These are phyloP conservation scores for Candida coquimbonensis DNA, from an alignment of 805 yeast species.

Conservation along the genomic window DNA sequence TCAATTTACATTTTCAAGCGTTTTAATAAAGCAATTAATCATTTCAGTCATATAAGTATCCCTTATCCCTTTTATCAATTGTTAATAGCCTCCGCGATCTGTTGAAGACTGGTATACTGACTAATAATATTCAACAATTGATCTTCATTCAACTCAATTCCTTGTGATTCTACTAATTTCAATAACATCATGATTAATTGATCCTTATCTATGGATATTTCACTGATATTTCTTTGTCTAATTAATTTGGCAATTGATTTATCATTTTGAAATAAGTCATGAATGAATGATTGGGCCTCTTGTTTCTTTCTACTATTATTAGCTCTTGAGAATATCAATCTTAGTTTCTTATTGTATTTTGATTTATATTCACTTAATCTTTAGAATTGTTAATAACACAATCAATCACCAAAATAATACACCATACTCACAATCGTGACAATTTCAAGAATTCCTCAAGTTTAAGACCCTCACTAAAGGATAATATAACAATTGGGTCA, in stretches of 20 bases:
- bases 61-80: too few relatives aligned
- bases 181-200: slow-evolving; percentile 2
- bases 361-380: too few relatives aligned
- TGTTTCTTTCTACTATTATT: background rate
- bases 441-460: background rate
- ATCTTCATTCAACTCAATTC: slow-evolving; percentile 1
- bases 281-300: background rate
- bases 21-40: too few relatives aligned
- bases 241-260: slow-evolving; percentile 5
- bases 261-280: slow-evolving; percentile 4
- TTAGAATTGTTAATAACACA: background rate
- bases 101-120: slow-evolving; percentile 1
- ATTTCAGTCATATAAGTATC: too few relatives aligned
- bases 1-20: too few relatives aligned
- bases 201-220: background rate
- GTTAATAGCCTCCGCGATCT: background rate
- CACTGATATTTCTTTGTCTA: background rate
- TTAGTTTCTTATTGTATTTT: background rate
- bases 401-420: too few relatives aligned
- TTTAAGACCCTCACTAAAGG: background rate
- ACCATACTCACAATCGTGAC: slow-evolving; percentile 2
- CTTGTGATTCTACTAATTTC: slow-evolving; percentile 4
- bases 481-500: background rate
- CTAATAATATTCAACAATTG: slow-evolving; percentile 1
- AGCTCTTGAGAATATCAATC: background rate